A percentile compares a stretch with the other conserved stretches of the same genome.
These are phyloP conservation scores for Zizania palustris DNA, from an alignment of 202 grass and related monocot genomes.

Conservation along the genomic window DNA sequence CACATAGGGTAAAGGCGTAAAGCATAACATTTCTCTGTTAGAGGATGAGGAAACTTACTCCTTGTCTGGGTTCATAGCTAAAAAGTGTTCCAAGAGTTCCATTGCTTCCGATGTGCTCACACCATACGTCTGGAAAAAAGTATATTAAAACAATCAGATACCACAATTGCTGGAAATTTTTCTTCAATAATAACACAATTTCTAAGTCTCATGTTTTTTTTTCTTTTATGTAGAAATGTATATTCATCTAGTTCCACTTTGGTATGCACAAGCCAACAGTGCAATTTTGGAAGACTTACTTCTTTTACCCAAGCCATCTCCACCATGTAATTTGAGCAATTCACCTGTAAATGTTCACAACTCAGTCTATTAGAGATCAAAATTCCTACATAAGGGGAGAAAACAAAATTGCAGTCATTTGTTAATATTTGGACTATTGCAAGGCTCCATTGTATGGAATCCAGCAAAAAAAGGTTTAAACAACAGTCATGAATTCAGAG, in stretches of 20 bases:
- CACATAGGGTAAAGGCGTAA: not conserved
- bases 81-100: constrained; percentile 80
- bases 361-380: constrained; percentile 37
- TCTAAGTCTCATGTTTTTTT: not conserved
- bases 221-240: not conserved
- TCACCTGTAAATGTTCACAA: constrained; percentile 52
- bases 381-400: constrained; percentile 25
- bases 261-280: constrained; percentile 8
- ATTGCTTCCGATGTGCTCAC: constrained; percentile 82
- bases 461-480: constrained; percentile 17
- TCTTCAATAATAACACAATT: constrained; percentile 6
- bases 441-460: not conserved
- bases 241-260: not conserved
- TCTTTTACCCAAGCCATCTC: constrained; percentile 96
- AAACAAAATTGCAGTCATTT: not conserved
- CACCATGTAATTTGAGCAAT: constrained; percentile 86
- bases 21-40: not conserved
- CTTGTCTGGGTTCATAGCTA: constrained; percentile 76
- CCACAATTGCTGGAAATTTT: constrained; percentile 5
- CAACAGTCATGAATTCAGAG: constrained; percentile 23
- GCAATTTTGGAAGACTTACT: constrained; percentile 61
- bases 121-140: constrained; percentile 63
- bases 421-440: not conserved
- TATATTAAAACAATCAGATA: constrained; percentile 27
- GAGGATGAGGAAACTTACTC: constrained; percentile 48